Evolutionary conservation across 73 alveolate species (phyloP).

Genomic region (Breviolum minutum): DNA sequence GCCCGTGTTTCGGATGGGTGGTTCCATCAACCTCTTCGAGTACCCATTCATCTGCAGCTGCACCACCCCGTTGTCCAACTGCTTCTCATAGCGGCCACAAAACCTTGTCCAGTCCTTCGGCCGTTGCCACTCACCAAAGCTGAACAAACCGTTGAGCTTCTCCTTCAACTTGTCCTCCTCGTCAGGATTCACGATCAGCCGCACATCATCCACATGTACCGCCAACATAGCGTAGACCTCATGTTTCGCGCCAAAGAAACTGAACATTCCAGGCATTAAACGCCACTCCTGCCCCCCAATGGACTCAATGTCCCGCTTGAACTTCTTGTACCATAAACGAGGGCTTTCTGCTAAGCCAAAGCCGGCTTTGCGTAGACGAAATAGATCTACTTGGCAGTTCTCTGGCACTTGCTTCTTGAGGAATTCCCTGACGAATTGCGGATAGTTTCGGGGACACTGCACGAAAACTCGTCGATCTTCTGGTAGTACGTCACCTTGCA

Average conservation of each 20-base stretch:
- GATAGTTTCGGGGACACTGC: neutral
- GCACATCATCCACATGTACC: too few species aligned
- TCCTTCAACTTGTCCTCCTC: too few species aligned
- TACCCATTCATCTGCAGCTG: neutral
- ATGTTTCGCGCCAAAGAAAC: too few species aligned
- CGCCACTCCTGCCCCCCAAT: neutral
- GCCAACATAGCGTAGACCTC: too few species aligned
- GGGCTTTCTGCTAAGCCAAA: neutral
- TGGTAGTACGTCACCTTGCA: conserved; percentile 25
- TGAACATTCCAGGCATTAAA: too few species aligned
- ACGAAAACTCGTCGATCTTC: neutral
- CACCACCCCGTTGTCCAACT: neutral
- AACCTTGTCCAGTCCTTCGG: too few species aligned
- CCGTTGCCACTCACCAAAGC: too few species aligned
- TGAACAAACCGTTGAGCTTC: too few species aligned
- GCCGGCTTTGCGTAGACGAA: neutral
- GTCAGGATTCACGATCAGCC: too few species aligned
- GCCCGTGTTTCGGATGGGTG: neutral
- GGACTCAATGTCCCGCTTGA: neutral
- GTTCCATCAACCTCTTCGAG: neutral
- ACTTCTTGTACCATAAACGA: neutral
- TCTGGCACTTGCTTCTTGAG: neutral
- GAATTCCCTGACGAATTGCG: neutral
- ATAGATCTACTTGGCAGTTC: neutral
- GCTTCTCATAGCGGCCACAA: neutral